Conservation (phyloP, 2,329 filamentous ascomycete species). For the Apiospora marii region DNA sequence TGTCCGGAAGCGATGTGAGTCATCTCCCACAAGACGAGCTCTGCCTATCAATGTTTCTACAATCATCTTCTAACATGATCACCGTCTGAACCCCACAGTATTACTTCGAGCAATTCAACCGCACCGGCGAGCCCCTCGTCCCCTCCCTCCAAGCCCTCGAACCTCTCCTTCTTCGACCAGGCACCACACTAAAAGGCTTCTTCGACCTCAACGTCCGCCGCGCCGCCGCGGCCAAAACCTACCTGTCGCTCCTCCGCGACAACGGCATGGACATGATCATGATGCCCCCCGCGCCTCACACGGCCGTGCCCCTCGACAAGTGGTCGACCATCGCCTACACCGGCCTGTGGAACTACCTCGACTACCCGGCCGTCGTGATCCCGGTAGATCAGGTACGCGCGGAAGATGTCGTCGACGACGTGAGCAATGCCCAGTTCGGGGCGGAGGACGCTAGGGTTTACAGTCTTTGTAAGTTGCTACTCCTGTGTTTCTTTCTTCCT, state of each 20-base stretch:
- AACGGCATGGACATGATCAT: neutral
- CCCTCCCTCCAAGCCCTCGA: conserved; percentile 58
- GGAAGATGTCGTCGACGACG: neutral
- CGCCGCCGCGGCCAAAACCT: neutral
- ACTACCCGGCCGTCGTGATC: conserved; percentile 4
- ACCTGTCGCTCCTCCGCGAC: neutral
- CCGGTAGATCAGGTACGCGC: neutral
- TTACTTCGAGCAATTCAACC: neutral
- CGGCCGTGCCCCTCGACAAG: neutral
- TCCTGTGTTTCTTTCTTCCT: neutral
- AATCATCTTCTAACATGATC: neutral
- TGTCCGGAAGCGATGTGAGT: conserved; percentile 3
- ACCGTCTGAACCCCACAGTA: neutral
- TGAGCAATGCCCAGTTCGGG: conserved; percentile 1
- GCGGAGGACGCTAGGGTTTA: neutral
- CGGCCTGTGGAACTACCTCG: conserved; percentile 19
- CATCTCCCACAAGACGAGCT: conserved; percentile 16
- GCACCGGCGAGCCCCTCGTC: conserved; percentile 55
- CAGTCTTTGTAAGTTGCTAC: neutral
- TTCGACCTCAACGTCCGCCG: conserved; percentile 16
- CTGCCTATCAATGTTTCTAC: neutral
- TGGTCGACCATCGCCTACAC: conserved; percentile 16
- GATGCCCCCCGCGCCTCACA: conserved; percentile 20
- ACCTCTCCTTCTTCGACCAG: conserved; percentile 36
- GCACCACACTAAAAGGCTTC: neutral